Base-by-base conservation (phyloP, 2,329 filamentous ascomycete species). In the Rhytidhysteron rufulum region DNA sequence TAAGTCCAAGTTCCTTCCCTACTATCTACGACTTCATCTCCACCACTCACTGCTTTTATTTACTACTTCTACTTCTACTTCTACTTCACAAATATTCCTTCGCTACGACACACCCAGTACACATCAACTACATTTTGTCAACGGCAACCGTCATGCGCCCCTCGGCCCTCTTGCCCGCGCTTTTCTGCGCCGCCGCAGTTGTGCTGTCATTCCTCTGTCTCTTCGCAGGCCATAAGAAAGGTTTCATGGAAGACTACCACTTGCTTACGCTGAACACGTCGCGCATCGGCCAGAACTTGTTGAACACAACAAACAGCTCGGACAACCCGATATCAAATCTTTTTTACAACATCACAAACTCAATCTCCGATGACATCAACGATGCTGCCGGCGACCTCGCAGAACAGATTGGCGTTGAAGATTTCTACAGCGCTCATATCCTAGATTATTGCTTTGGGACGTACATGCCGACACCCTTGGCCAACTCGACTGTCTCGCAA, bases 341-440 rank as follows among this genome's bases (percentile, higher is more conserved):
- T 34, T 50, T 66, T 37, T 55, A 66, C 42, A 50, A 57, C 25
- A 55, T 68, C 39, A 58, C 47, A 31, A 33, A 41, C 9, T 37
- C 43, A 27, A 56, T 63, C 47, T 50, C 68, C 42, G 53, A 64
- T 40, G 58, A 65, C 27, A 58, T 77, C 40, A 64, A 73, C 51
- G 59, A 72, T 40, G 55, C 56, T 35, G 49, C 69, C 27, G 63
- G 60, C 51, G 62, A 66, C 34, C 56, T 77, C 19, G 70, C 73
- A 16, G 57, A 69, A 33, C 59, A 67, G 15, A 61, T 81, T 13
- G 75, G 77, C 27, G 67, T 82, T 25, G 68, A 77, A 30, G 74
- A 82, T 58, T 84, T 78, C 62, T 83, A 83, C 65, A 74, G 71
- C 16, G 68, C 75, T 13, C 78, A 84, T 57, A 54, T 83, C 40